Evolutionary conservation across 2,329 filamentous ascomycete genomes (phyloP), one percentile per base, ranked within the genome.

Genomic region (Aspergillus neoniger): DNA sequence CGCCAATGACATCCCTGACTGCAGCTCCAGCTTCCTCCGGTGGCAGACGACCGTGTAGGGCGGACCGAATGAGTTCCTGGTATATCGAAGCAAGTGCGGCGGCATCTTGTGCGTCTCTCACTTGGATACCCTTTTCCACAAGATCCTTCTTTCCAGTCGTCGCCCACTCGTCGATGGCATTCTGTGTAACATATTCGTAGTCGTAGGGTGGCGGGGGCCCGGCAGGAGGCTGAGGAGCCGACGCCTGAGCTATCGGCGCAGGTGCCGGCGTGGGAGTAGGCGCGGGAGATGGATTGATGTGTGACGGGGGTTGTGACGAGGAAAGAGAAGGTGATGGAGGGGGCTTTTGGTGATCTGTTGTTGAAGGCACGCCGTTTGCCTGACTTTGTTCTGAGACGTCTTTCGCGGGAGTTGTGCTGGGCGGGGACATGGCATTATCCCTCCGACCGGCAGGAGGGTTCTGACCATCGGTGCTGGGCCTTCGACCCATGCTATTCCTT

Each of bases 61-160:
- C 88, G 36, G 91, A 87, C 63, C 89, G 87, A 38, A 95, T 85
- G 39, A 97, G 85, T 74, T 99, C 95, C 77, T 96, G 91, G 67
- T 93, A 92, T 21, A 96, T 80, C 14, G 84, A 84, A 30, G 88
- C 87, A 39, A 96, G 79, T 59, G 87, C 85, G 49, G 88, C 81
- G 7, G 85, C 79, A 70, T 96, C 88, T 66, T 90, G 86, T 65
- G 89, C 84, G 38, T 85, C 79, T 67, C 87, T 85, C 51, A 89
- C 88, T 67, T 87, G 82, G 47, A 84, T 74, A 23, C 88, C 90
- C 67, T 86, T 82, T 21, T 86, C 83, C 19, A 94, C 77, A 12
- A 96, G 80, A 25, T 86, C 84, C 63, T 88, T 82, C 58, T 87
- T 88, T 30, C 90, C 91, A 49, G 79, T 82, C 36, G 83, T 81